Evolutionary conservation across 176 grass and related monocot species (phyloP).

Genomic region (Oryza glaberrima): DNA sequence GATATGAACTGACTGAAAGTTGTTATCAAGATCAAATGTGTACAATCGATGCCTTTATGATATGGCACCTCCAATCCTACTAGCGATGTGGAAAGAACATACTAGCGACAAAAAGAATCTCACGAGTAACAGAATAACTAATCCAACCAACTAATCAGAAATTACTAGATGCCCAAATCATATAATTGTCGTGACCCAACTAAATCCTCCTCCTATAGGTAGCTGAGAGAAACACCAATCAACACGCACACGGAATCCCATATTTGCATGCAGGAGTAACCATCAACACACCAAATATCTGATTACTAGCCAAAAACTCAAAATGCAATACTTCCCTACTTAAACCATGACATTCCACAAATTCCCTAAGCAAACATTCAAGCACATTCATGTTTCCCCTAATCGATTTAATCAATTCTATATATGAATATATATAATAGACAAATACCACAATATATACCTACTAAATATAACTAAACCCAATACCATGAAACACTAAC

Average conservation of each 20-base stretch:
- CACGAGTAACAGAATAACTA: neutral
- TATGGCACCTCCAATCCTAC: conserved; percentile 18
- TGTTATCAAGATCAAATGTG: neutral
- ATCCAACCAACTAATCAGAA: neutral
- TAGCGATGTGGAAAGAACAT: neutral
- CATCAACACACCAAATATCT: neutral
- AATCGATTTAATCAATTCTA: neutral
- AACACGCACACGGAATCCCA: conserved; percentile 10
- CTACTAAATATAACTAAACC: neutral
- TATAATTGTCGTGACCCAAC: conserved; percentile 2
- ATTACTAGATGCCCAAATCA: neutral
- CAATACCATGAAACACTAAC: neutral
- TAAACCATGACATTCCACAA: neutral
- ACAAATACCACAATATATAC: neutral
- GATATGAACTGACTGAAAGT: conserved; percentile 27
- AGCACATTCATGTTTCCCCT: neutral
- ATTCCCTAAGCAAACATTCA: neutral
- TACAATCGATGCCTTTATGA: neutral
- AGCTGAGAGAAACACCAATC: conserved; percentile 17
- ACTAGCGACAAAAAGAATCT: neutral
- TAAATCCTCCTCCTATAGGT: neutral
- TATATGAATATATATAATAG: neutral
- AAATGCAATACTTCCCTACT: conserved; percentile 16
- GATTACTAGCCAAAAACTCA: neutral
- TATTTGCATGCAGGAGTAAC: conserved; percentile 6